phyloP scores from a whole-genome alignment of 164 flowering plant genomes.

The Stephania cephalantha region DNA sequence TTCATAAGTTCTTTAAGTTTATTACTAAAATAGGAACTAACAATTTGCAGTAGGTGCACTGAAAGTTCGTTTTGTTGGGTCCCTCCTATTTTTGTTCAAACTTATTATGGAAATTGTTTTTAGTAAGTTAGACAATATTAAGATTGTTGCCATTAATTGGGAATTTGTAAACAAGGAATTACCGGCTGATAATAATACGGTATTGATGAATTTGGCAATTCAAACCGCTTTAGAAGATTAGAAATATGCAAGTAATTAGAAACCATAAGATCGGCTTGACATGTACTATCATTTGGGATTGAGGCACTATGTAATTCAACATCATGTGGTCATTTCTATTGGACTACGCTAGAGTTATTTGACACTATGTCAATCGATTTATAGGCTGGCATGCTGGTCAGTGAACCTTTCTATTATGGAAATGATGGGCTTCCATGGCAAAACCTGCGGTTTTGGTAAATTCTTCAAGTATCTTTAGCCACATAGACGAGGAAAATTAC shows the following conservation, averaged over 20 bases:
- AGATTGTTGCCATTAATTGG: neutral
- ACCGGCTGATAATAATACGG: too few species aligned
- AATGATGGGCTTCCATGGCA: slow-evolving; percentile 93
- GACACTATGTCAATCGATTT: slow-evolving; percentile 9
- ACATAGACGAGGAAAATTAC: neutral
- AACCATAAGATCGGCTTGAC: neutral
- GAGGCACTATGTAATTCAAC: neutral
- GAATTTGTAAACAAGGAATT: neutral
- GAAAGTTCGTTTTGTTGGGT: neutral
- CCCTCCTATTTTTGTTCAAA: neutral
- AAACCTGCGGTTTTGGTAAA: slow-evolving; percentile 83
- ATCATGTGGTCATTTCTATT: neutral
- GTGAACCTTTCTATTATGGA: slow-evolving; percentile 82
- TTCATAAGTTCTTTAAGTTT: neutral
- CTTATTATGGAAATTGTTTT: neutral
- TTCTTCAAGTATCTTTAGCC: neutral
- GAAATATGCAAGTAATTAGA: neutral
- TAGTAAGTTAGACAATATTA: neutral
- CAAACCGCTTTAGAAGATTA: neutral
- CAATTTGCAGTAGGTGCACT: neutral
- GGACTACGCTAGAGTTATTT: neutral
- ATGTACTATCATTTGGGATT: too few species aligned
- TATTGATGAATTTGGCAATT: neutral
- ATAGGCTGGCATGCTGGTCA: slow-evolving; percentile 73
- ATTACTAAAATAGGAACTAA: neutral